Evolutionary conservation across 148 eudicot genomes (phyloP), one percentile per base, ranked within the genome.

Genomic region (Beta vulgaris): DNA sequence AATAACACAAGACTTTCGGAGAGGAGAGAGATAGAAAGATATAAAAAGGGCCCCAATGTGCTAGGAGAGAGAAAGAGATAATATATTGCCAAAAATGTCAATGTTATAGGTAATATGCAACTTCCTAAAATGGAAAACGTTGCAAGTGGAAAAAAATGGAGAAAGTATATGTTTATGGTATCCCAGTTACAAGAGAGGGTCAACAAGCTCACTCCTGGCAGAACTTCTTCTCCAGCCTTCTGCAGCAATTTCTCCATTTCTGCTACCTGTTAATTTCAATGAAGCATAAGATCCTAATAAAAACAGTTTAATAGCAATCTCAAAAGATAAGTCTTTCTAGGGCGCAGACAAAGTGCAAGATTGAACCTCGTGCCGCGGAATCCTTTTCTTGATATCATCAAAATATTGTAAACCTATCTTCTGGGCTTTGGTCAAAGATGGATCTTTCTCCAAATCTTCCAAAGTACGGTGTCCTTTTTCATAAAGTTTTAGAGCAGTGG

Each of bases 301-400:
- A n/a, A 67, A 51, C 15, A 69, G 29, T 23, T 36, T 60, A 36
- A 14, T 51, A 32, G 57, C 66, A 63, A 14, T 40, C 31, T 25
- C 55, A 44, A 37, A 82, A 23, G 73, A 35, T 21, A 14, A 10
- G 23, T 63, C 51, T 55, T 40, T 35, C 59, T 25, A 60, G 57
- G 65, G 51, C 49, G 54, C 37, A 58, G 65, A 70, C 10, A 28
- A 69, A 81, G 77, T 51, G 54, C 19, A 80, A 59, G 29, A 71
- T 28, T 48, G 65, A 78, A 92, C 99, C 97, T 95, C 97, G 39
- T 90, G 88, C 19, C 97, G 91, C 61, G 94, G 99, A 81, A 95
- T 95, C 78, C 99, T 92, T 10, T 88, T 92, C 81, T 80, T 92
- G 82, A 95, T 90, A 83, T 95, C 99, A 79, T 92, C 88, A 80